Percentiles rank a stretch among this genome's conserved stretches.
phyloP scores from a whole-genome alignment of 225 moss, liverwort and hornwort genomes.

The Pleurozium schreberi region DNA sequence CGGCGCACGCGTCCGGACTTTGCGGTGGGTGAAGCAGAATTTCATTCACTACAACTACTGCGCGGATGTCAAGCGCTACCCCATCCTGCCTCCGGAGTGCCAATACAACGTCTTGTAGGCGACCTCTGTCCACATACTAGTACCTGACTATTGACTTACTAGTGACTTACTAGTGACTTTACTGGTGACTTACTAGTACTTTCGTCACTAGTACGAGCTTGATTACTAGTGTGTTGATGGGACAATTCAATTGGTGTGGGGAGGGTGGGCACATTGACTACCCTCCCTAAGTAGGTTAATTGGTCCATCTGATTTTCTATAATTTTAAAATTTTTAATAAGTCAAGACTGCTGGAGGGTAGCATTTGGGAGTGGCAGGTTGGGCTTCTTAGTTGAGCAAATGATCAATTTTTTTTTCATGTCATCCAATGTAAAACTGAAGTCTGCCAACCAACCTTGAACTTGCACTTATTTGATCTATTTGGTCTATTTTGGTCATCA shows the following conservation, averaged over 20 bases:
- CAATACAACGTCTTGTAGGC: neutral
- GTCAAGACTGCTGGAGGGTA: neutral
- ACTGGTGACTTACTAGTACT: no score
- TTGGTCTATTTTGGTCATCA: neutral
- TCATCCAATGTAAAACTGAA: neutral
- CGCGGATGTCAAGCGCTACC: slow-evolving; percentile 1
- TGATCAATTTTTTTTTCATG: neutral
- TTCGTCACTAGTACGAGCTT: neutral
- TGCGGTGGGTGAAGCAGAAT: slow-evolving; percentile 36
- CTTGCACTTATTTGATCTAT: no score
- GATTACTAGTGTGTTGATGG: neutral
- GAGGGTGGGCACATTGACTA: neutral
- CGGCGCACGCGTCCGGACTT: neutral
- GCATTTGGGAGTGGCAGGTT: neutral
- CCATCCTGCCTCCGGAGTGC: neutral
- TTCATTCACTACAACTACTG: slow-evolving; percentile 62
- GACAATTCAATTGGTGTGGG: neutral
- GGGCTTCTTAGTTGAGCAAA: neutral
- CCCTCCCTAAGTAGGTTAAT: neutral
- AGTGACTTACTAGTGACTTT: no score
- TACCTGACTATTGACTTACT: neutral
- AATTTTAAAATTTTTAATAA: neutral
- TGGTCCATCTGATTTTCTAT: neutral
- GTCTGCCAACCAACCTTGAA: neutral
- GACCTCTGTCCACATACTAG: neutral